Base-by-base conservation (phyloP, 1,284 basidiomycete genomes). In the Agroathelia rolfsii region DNA sequence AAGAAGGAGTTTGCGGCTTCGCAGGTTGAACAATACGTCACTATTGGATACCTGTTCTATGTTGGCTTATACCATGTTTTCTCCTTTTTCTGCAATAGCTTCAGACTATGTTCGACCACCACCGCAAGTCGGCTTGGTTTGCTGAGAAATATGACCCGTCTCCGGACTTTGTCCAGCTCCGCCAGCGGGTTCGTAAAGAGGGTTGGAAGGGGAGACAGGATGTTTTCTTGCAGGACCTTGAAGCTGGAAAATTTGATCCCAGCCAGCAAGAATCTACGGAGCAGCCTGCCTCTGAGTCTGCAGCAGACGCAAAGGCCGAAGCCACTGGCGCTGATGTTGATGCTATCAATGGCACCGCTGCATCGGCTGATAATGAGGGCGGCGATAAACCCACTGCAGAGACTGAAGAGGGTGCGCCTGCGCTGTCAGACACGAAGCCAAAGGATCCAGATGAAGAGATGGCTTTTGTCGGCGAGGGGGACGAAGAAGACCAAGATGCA, bases 51-150 rank as follows among this genome's bases (percentile, higher is more conserved):
- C 31, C 39, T 38, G 40, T 37, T 38, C 35, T 35, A 40, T 37
- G 39, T 49, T 45, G 48, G 51, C 53, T 54, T 60, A 52, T 51
- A 46, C 35, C 41, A 24, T 42, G 32, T 47, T 45, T 51, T 41
- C 47, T 49, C 46, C 47, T 55, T 52, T 52, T 62, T 57, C 23
- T 36, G 11, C 63, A 66, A 56, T 69, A 87, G 85, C 72, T 93
- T 47, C 86, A 86, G 63, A 81, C 80, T 37, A 81, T 94, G 66
- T 93, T 87, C 68, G 79, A 93, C 28, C 83, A 87, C 53, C 89
- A 93, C 61, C 74, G 78, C 56, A 82, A 83, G 51, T 86, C 85
- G 13, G 80, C 84, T 6, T 96, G 92, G 92, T 95, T 94, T 63
- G 74, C 77, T 39, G 92, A 96, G 64, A 87, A 87, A 55, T 96